Conservation (phyloP, 2,329 filamentous ascomycete genomes). For the Pyrenochaeta sp. region DNA sequence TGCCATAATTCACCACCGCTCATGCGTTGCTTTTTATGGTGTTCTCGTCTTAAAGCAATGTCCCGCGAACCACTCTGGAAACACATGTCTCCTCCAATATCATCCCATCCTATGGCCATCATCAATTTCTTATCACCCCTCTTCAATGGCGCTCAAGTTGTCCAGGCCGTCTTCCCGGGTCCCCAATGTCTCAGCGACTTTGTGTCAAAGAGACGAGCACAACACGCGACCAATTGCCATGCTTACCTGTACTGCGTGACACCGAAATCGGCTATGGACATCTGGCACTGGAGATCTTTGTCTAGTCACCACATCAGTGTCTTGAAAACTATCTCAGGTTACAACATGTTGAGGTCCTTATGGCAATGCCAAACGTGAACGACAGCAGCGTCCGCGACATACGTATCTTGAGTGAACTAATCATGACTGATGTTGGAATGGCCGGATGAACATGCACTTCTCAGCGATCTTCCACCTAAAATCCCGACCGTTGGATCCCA, state of each 20-base stretch:
- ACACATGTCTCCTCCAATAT: not conserved
- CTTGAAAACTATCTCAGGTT: not conserved
- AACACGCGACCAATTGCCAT: conserved; percentile 5
- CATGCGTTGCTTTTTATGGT: not conserved
- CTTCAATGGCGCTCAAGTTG: not conserved
- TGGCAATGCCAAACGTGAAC: not conserved
- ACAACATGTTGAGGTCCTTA: not conserved
- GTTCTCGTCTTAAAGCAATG: not conserved
- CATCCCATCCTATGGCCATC: not conserved
- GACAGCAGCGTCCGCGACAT: not conserved
- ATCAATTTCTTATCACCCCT: not conserved
- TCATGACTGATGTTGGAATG: not conserved
- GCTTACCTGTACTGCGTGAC: conserved; percentile 10
- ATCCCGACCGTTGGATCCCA: conserved; percentile 2
- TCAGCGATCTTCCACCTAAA: no score
- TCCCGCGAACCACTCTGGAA: no score
- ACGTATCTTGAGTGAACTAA: not conserved
- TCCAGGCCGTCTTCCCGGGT: not conserved
- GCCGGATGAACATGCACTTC: not conserved
- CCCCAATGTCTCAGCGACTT: conserved; percentile 4
- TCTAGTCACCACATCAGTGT: conserved; percentile 2
- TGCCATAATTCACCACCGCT: not conserved
- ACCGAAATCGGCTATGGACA: conserved; percentile 3
- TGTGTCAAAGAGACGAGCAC: conserved; percentile 2
- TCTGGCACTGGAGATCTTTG: conserved; percentile 7